Percentiles rank a stretch among this genome's conserved stretches.
phyloP scores from a whole-genome alignment of 192 early-diverging fungal genomes.

The Neocallimastix lanati region DNA sequence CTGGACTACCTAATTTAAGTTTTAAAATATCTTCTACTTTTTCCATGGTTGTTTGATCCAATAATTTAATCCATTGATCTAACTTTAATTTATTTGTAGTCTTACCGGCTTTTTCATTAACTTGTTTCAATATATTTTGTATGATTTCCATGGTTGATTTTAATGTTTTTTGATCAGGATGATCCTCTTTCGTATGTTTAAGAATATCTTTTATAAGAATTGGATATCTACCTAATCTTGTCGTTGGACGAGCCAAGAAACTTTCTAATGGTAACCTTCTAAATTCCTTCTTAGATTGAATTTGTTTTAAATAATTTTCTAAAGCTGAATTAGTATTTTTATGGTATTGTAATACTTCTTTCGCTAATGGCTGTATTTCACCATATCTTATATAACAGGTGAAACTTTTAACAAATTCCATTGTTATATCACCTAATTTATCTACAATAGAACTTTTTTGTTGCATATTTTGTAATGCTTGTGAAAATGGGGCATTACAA shows the following conservation, averaged over 20 bases:
- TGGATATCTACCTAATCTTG: conserved; percentile 75
- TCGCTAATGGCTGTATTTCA: not conserved
- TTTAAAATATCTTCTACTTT: not conserved
- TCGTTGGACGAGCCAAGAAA: conserved; percentile 72
- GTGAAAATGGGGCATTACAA: not conserved
- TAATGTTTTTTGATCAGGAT: conserved; percentile 56
- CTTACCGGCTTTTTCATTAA: conserved; percentile 80
- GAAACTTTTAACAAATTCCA: not conserved
- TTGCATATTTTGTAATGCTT: not conserved
- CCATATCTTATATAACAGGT: not conserved
- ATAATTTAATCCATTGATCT: conserved; percentile 2
- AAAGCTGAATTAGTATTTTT: not conserved
- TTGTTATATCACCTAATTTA: not conserved
- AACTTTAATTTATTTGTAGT: conserved; percentile 74
- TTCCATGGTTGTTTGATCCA: not conserved
- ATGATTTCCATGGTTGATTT: conserved; percentile 51
- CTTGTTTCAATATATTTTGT: conserved; percentile 48
- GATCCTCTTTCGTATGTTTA: conserved; percentile 59
- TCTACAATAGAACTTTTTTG: not conserved
- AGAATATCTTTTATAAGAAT: conserved; percentile 66
- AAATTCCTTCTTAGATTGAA: conserved; percentile 56
- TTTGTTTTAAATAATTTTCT: conserved; percentile 5
- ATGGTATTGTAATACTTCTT: not conserved
- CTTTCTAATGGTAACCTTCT: conserved; percentile 68
- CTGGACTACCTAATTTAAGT: not conserved